A percentile compares a stretch with the other conserved stretches of the same genome.
These are phyloP conservation scores for Myotisia sp. DNA, from an alignment of 2,329 filamentous ascomycete genomes.

Conservation along the genomic window DNA sequence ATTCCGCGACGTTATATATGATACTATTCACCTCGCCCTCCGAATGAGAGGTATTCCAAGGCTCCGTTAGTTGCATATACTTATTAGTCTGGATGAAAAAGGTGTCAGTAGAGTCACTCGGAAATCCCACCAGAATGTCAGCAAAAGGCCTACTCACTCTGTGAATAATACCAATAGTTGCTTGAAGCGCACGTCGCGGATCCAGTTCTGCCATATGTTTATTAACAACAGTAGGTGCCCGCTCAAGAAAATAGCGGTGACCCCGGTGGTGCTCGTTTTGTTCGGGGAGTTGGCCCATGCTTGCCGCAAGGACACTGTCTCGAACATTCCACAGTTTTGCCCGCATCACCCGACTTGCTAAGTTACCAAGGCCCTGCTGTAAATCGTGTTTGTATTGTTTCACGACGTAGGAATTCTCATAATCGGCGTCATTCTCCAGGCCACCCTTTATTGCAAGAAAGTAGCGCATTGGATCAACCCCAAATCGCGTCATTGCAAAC, in stretches of 20 bases:
- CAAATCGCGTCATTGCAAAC: slow-evolving; percentile 77
- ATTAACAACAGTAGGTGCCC: slow-evolving; percentile 31
- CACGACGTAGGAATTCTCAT: slow-evolving; percentile 64
- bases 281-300: slow-evolving; percentile 18
- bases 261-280: no score
- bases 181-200: slow-evolving; percentile 49
- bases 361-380: slow-evolving; percentile 64
- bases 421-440: slow-evolving; percentile 64
- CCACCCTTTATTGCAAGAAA: slow-evolving; percentile 73
- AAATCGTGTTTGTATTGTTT: slow-evolving; percentile 66
- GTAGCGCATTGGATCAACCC: slow-evolving; percentile 74
- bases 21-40: slow-evolving; percentile 37
- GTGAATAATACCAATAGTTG: slow-evolving; percentile 38
- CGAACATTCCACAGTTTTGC: slow-evolving; percentile 55
- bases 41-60: slow-evolving; percentile 48
- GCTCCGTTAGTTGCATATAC: slow-evolving; percentile 49
- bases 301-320: slow-evolving; percentile 38
- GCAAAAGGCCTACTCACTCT: slow-evolving; percentile 4
- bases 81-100: slow-evolving; percentile 43
- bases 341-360: slow-evolving; percentile 56
- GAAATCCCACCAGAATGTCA: neutral
- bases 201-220: slow-evolving; percentile 49
- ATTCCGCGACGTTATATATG: slow-evolving; percentile 60
- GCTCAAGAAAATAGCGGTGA: slow-evolving; percentile 31
- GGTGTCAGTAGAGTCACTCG: slow-evolving; percentile 2